Evolutionary conservation across 2,329 filamentous ascomycete species (phyloP).

Genomic region (Nigrospora osmanthi): DNA sequence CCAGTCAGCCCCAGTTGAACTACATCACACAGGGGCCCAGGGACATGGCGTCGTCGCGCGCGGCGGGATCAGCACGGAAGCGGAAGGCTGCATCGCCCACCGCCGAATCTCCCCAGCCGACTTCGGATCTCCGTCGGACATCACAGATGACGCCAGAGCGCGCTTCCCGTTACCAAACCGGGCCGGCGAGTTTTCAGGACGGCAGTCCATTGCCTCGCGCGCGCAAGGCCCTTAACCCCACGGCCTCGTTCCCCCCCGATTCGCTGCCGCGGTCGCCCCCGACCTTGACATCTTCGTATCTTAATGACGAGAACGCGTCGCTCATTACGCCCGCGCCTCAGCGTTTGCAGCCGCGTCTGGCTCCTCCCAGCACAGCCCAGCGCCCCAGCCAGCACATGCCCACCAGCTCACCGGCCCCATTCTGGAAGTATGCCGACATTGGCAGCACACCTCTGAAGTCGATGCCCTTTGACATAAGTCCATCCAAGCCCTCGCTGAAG

Average conservation of each 20-base stretch:
- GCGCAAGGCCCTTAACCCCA: conserved; percentile 35
- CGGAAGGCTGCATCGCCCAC: conserved; percentile 42
- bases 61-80: conserved; percentile 46
- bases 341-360: conserved; percentile 64
- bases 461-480: conserved; percentile 48
- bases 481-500: conserved; percentile 34
- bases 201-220: conserved; percentile 54
- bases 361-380: conserved; percentile 73
- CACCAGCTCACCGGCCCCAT: conserved; percentile 76
- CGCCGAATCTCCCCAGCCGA: conserved; percentile 46
- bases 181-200: conserved; percentile 37
- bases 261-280: conserved; percentile 49
- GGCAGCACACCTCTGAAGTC: conserved; percentile 61
- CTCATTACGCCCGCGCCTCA: conserved; percentile 68
- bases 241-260: conserved; percentile 32
- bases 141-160: conserved; percentile 54
- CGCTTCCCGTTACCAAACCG: conserved; percentile 28
- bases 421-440: conserved; percentile 81
- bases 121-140: conserved; percentile 35
- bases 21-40: conserved; percentile 52
- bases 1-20: conserved; percentile 45
- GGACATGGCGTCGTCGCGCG: conserved; percentile 41
- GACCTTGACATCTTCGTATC: conserved; percentile 52
- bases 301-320: conserved; percentile 51
- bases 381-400: conserved; percentile 80